Evolutionary conservation across 352 stramenopile species (phyloP), one percentile per base, ranked within the genome.

Genomic region (Globisporangium ultimum): DNA sequence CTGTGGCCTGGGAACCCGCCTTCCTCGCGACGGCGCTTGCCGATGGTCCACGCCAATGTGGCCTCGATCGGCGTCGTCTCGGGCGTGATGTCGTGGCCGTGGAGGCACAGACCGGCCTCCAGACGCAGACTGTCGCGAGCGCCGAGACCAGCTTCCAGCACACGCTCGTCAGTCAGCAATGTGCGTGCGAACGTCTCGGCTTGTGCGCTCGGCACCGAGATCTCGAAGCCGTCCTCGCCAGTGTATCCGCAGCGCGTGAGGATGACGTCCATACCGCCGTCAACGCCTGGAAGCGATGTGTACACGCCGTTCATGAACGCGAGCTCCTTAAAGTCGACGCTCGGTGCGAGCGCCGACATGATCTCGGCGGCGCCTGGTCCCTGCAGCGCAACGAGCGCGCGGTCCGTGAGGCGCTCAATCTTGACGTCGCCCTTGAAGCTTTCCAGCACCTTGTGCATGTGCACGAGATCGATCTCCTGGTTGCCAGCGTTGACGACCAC

Each of bases 201-300:
- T 45, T 93, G 67, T 18, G 66, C 65, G 50, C 71, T 87, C 17
- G 72, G 66, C 58, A 98, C 94, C 17, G 92, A 96, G 54, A 99
- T 89, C 80, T 99, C 97, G 61, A 99, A 99, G 18, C 97, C 97
- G 74, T 99, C 97, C 72, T 99, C 97, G 28, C 97, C 97, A 34
- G 97, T 99, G 87, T 99, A 99, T 12, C 97, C 97, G 72, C 97
- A 99, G 63, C 97, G 96, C 15, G 89, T 97, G 47, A 98, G 64
- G 38, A 92, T 90, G 21, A 91, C 88, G 41, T 97, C 84, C 64
- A 91, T 83, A 14, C 62, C 65, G 34, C 69, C 65, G 28, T 36
- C 28, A 10, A 36, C 9, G 14, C 64, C 60, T 36, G 68, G 72
- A 36, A 99, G 72, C 2, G 87, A 87, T 24, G 84, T 95, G 75